These are phyloP conservation scores for Geotrichum citri-aurantii DNA, from an alignment of 1,139 yeast species.

Conservation along the genomic window DNA sequence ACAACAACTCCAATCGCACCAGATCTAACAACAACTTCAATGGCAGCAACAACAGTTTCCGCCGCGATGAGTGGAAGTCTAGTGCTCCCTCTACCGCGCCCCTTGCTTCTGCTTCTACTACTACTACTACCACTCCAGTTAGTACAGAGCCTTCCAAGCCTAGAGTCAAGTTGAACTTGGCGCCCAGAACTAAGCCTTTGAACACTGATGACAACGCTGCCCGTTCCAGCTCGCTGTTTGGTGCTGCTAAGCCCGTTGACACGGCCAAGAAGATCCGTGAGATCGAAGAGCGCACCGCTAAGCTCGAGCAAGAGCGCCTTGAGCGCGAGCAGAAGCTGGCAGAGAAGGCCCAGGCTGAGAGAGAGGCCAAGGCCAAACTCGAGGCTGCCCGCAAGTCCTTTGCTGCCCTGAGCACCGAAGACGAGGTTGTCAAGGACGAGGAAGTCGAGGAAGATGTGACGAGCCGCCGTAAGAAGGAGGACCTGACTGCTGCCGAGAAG, in stretches of 20 bases:
- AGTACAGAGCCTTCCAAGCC: slow-evolving; percentile 16
- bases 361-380: slow-evolving; percentile 19
- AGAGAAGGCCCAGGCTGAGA: slow-evolving; percentile 21
- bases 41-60: slow-evolving; percentile 5
- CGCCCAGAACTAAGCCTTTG: slow-evolving; percentile 29
- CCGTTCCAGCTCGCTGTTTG: slow-evolving; percentile 29
- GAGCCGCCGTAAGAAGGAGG: slow-evolving; percentile 27
- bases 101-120: background rate
- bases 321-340: slow-evolving; percentile 23
- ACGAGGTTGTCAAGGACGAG: slow-evolving; percentile 51
- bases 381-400: slow-evolving; percentile 36
- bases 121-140: slow-evolving; percentile 16
- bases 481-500: slow-evolving; percentile 38
- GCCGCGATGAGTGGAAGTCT: background rate
- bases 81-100: background rate
- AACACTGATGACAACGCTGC: slow-evolving; percentile 24
- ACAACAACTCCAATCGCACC: background rate
- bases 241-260: slow-evolving; percentile 40
- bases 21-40: background rate
- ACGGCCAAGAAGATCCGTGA: slow-evolving; percentile 31
- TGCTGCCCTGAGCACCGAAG: slow-evolving; percentile 62
- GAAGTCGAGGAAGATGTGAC: slow-evolving; percentile 26
- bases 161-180: slow-evolving; percentile 29
- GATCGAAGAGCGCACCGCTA: slow-evolving; percentile 29
- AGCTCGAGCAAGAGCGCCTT: slow-evolving; percentile 28